A percentile compares a stretch with the other conserved stretches of the same genome.
phyloP scores from a whole-genome alignment of 805 yeast species.

The Wickerhamomyces strasburgensis region DNA sequence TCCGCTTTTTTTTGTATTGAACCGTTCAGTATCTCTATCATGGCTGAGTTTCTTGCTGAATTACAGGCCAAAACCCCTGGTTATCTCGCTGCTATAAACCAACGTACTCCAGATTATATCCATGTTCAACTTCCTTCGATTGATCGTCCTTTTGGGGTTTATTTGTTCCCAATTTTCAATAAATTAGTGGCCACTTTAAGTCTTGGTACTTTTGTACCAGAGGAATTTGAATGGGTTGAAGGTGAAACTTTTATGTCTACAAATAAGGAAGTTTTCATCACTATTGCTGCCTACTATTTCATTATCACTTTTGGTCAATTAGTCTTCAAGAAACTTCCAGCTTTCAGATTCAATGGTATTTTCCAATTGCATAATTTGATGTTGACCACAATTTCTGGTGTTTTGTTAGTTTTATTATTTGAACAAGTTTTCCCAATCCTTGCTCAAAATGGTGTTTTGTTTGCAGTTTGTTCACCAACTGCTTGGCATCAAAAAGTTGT shows the following conservation, averaged over 20 bases:
- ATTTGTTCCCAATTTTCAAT: constrained; percentile 64
- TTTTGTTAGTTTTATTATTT: constrained; percentile 60
- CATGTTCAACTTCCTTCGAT: constrained; percentile 43
- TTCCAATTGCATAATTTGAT: constrained; percentile 84
- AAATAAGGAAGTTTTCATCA: constrained; percentile 50
- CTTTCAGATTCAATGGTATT: constrained; percentile 67
- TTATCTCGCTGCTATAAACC: constrained; percentile 22
- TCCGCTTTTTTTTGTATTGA: constrained; percentile 1
- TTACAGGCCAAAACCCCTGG: constrained; percentile 17
- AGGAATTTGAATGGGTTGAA: constrained; percentile 62
- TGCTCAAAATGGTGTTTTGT: constrained; percentile 68
- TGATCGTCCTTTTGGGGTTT: constrained; percentile 76
- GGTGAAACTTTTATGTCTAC: constrained; percentile 66
- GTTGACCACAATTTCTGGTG: constrained; percentile 64
- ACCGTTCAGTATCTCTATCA: no score
- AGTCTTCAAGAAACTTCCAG: constrained; percentile 49
- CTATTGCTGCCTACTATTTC: constrained; percentile 67
- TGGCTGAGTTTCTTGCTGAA: constrained; percentile 14
- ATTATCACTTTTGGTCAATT: constrained; percentile 83
- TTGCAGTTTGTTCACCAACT: constrained; percentile 70
- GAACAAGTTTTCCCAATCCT: constrained; percentile 87
- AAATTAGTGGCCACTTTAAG: constrained; percentile 37
- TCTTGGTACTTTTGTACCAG: constrained; percentile 53
- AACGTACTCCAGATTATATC: constrained; percentile 42
- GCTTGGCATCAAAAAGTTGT: constrained; percentile 86